Evolutionary conservation across 139 green algal genomes (phyloP).

Genomic region (Chlamydomonas schloesseri): DNA sequence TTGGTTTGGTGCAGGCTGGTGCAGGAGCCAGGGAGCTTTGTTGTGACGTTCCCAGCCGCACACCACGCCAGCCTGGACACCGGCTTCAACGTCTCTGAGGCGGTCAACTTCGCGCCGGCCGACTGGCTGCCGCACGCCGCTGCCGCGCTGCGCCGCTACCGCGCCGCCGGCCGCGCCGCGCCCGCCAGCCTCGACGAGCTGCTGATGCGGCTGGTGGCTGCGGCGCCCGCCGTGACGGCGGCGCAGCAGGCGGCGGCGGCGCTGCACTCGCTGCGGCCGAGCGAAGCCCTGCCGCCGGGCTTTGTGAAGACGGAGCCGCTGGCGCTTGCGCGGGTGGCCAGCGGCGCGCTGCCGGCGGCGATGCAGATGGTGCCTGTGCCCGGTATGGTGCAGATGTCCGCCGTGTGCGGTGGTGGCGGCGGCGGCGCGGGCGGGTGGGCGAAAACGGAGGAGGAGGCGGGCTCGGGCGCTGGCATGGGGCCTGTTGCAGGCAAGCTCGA

Average conservation of each 20-base stretch:
- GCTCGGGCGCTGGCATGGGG: background rate
- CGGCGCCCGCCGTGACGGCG: constrained; percentile 25
- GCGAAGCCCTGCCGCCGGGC: background rate
- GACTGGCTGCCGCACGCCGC: constrained; percentile 90
- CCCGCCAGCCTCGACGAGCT: constrained; percentile 81
- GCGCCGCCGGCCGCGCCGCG: constrained; percentile 59
- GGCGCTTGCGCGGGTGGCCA: background rate
- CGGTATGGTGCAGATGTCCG: no score
- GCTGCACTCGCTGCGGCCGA: background rate
- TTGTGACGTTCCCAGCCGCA: constrained; percentile 91
- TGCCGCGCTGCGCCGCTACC: constrained; percentile 75
- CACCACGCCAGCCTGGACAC: constrained; percentile 93
- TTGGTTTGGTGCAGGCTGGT: constrained; percentile 66
- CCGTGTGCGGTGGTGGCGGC: no score
- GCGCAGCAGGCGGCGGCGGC: background rate
- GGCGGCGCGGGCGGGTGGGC: no score
- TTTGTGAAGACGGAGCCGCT: background rate
- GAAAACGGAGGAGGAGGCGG: no score
- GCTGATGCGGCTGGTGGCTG: constrained; percentile 68
- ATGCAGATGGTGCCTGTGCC: no score
- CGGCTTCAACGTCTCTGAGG: constrained; percentile 89
- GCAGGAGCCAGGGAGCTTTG: constrained; percentile 86
- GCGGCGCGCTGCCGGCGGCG: no score
- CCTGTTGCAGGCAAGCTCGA: constrained; percentile 50
- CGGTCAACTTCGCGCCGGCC: constrained; percentile 92